Base-by-base conservation (phyloP, 208 protist species). In the Herpetomonas tarakana region DNA sequence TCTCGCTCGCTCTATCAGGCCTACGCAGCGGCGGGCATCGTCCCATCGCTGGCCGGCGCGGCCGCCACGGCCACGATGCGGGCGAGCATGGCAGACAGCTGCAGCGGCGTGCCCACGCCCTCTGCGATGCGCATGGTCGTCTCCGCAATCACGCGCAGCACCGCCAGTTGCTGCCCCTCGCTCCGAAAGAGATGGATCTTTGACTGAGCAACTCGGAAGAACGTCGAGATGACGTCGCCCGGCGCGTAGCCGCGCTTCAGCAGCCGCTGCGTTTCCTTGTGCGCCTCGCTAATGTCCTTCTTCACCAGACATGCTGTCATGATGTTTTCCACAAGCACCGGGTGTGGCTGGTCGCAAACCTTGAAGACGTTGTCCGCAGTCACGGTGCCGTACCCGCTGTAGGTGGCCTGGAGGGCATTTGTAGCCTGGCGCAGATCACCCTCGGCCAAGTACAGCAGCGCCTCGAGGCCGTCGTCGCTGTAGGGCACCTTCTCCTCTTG, bases 311-410 rank as follows among this genome's bases (percentile, higher is more conserved):
- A 98, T 6, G 78, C 73, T 1, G 62, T 53, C 21, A 99, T 62
- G n/a, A 99, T 92, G 31, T 71, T 73, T 49, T 97, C 83, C 1
- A 99, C 79, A 11, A 98, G 61, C 7, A 94, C 58, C 9, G 98
- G 98, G 58, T 99, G 98, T 0, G 98, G 98, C 67, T 98, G 96
- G 62, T 99, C 98, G 72, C 96, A 99, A 49, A 98, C 98, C 71
- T 99, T 99, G 54, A 98, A 99, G 4, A 99, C 98, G 72, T 99
- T 99, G n/a, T 99, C 97, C 0, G 79, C 76, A 57, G 86, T 98
- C 2, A 99, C 89, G 3, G 93, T 59, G 1, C 94, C 93, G 77
- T 99, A 99, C 41, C 98, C 97, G 11, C 87, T 86, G 52, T 74
- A 72, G 16, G 98, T 99, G 0, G 98, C 89, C 83, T 99, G 98